Evolutionary conservation across 768 basidiomycete species (phyloP).

Genomic region (Suillus brevipes): DNA sequence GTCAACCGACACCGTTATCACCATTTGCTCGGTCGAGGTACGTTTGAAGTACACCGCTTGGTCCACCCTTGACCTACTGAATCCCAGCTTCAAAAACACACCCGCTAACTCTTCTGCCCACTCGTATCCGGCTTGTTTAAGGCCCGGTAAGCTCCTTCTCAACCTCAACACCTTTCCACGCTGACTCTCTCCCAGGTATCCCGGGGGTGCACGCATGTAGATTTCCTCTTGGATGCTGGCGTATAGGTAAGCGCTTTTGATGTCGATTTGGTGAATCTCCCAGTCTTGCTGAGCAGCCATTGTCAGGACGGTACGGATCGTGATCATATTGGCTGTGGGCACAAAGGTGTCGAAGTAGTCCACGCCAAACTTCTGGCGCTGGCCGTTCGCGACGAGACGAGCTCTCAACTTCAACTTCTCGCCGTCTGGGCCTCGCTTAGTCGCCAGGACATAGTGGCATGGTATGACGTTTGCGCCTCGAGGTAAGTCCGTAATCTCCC

Average conservation of each 20-base stretch:
- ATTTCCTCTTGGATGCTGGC: neutral
- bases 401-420: no score
- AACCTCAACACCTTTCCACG: neutral
- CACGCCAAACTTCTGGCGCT: no score
- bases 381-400: no score
- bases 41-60: neutral
- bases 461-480: no score
- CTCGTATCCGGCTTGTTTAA: neutral
- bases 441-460: no score
- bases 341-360: no score
- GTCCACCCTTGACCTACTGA: neutral
- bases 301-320: fast-evolving
- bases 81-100: neutral
- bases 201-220: neutral
- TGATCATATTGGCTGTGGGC: no score
- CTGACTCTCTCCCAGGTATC: neutral
- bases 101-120: neutral
- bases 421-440: no score
- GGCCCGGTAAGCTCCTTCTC: neutral
- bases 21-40: neutral
- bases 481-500: no score
- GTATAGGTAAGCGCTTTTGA: neutral
- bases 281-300: no score
- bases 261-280: no score
- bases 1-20: constrained; percentile 6